These are phyloP conservation scores for Dictyostelium brefeldianum DNA, from an alignment of 78 protist genomes.

Conservation along the genomic window DNA sequence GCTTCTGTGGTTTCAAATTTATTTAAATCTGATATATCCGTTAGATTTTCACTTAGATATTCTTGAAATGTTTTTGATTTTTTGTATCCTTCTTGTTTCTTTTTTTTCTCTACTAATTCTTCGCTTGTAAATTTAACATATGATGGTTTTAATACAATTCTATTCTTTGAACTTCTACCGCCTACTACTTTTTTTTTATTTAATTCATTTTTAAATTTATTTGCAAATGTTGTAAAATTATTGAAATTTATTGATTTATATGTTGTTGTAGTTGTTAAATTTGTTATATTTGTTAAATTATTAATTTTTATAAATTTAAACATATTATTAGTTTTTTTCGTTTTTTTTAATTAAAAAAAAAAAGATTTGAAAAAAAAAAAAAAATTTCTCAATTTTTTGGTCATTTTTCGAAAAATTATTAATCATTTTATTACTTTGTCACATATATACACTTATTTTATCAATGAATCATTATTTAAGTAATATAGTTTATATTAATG, in stretches of 20 bases:
- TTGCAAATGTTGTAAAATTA: neutral
- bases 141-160: neutral
- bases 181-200: neutral
- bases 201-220: neutral
- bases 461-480: too few relatives aligned
- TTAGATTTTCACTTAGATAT: neutral
- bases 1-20: neutral
- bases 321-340: too few relatives aligned
- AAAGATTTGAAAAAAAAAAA: too few relatives aligned
- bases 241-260: neutral
- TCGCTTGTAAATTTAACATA: slow-evolving; percentile 26
- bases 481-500: too few relatives aligned
- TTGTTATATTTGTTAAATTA: neutral
- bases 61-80: neutral
- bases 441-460: too few relatives aligned
- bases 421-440: too few relatives aligned
- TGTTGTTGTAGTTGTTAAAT: neutral
- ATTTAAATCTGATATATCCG: neutral
- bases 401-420: too few relatives aligned
- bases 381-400: too few relatives aligned
- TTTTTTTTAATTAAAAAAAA: too few relatives aligned
- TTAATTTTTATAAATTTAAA: neutral
- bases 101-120: neutral
- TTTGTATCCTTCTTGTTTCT: neutral
- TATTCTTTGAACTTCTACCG: too few relatives aligned